A percentile compares a stretch with the other conserved stretches of the same genome.
Evolutionary conservation across 2,329 filamentous ascomycete genomes (phyloP).

Genomic region (Trichoderma sp.): DNA sequence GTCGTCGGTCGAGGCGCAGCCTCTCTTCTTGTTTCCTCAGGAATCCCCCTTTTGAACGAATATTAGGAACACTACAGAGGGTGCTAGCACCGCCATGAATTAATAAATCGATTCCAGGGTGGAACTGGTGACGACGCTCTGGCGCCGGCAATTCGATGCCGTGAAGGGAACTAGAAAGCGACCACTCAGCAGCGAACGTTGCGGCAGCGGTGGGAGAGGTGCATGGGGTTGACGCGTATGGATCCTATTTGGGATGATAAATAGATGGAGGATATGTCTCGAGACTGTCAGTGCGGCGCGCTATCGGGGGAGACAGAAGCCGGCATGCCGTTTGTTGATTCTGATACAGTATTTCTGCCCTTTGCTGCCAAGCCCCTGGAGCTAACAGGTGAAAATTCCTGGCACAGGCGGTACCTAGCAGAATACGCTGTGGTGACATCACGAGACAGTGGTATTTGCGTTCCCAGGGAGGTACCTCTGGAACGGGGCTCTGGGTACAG

Average conservation of each 20-base stretch:
- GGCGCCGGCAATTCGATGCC: slow-evolving; percentile 15
- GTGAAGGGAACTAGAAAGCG: slow-evolving; percentile 5
- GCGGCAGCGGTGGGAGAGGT: neutral
- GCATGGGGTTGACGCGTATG: slow-evolving; percentile 16
- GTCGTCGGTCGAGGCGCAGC: neutral
- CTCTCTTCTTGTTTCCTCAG: neutral
- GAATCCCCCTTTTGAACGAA: neutral
- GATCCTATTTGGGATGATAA: neutral
- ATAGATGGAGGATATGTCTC: neutral
- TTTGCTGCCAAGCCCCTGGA: neutral
- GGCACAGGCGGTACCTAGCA: neutral
- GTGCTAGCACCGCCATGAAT: neutral
- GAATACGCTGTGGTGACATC: neutral
- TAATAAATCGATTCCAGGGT: neutral
- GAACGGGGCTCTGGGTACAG: neutral
- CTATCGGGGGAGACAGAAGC: neutral
- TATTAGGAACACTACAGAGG: neutral
- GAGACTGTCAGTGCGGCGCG: neutral
- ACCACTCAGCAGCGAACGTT: slow-evolving; percentile 8
- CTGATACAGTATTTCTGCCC: neutral
- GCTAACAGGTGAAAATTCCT: slow-evolving; percentile 1
- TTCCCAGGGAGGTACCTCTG: neutral
- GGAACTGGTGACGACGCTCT: slow-evolving; percentile 4
- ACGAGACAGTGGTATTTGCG: neutral
- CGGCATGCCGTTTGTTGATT: neutral